Conservation (phyloP, 352 stramenopile species). For the Phytophthora cactorum region DNA sequence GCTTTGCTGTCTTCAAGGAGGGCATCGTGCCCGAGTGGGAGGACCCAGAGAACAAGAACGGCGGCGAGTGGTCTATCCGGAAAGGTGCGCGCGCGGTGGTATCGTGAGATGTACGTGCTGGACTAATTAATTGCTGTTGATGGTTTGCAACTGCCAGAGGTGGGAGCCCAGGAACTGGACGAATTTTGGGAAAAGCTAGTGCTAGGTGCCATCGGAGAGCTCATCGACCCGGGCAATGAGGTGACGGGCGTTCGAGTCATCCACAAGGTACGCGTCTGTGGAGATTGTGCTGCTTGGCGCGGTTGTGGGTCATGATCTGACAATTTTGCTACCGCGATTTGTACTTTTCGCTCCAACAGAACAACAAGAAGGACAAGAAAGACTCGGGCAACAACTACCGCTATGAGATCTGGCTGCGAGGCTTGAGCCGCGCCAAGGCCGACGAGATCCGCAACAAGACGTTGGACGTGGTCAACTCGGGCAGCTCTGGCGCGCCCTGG, state of each 20-base stretch:
- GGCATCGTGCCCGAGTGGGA: conserved; percentile 92
- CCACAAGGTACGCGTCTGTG: conserved; percentile 72
- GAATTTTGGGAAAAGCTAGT: conserved; percentile 92
- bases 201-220: conserved; percentile 90
- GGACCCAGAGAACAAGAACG: conserved; percentile 88
- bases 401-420: conserved; percentile 87
- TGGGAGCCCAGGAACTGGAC: conserved; percentile 78
- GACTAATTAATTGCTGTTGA: conserved; percentile 5
- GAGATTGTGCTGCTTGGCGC: not conserved
- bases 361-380: conserved; percentile 90
- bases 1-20: conserved; percentile 93
- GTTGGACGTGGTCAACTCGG: conserved; percentile 71
- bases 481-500: conserved; percentile 54
- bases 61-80: conserved; percentile 87
- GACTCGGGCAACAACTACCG: conserved; percentile 85
- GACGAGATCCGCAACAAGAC: conserved; percentile 82
- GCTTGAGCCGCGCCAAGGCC: conserved; percentile 56
- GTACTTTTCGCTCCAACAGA: conserved; percentile 39
- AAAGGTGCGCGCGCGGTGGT: conserved; percentile 51
- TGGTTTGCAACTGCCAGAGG: conserved; percentile 45
- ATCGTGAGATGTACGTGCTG: not conserved
- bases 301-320: not conserved
- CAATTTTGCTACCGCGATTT: not conserved
- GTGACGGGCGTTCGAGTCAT: conserved; percentile 92
- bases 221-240: conserved; percentile 86